Evolutionary conservation across 441 rosid genomes (phyloP), one percentile per base, ranked within the genome.

Genomic region (Corymbia calophylla): DNA sequence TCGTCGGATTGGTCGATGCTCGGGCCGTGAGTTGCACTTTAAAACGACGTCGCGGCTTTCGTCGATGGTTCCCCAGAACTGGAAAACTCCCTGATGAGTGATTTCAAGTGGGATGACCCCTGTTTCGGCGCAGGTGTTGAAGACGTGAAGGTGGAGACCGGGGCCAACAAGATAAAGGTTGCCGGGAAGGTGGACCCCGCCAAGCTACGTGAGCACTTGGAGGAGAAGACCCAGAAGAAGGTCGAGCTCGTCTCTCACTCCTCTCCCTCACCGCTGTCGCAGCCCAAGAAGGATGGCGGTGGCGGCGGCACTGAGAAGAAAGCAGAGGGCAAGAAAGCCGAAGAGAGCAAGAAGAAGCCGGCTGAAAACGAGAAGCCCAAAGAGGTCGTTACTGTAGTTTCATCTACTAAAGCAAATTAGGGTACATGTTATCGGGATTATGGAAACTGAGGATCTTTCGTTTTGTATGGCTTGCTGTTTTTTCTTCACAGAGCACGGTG

Each of bases 181-280:
- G 35, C 29, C 14, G 91, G 91, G 31, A 87, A 56, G 58, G 89
- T 87, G 73, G 91, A 90, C 62, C 89, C 91, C 21, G 53, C 87
- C 64, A 87, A 90, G 87, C 82, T 90, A 10, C 86, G 29, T 1
- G 64, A 90, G 82, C 9, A 31, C 87, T 21, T 90, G 87, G 91
- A 87, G 87, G 29, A 12, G 49, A 81, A 62, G 87, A 25, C 56
- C 25, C 18, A 62, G n/a, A 87, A 62, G 87, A 87, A 51, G 81
- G 84, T 90, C 21, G 91, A 87, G 89, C 80, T 90, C 81, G 87
- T 90, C 81, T 87, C 88, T 23, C 17, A 13, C 32, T 62, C 68
- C 29, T 29, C 84, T 44, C 84, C 84, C 49, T 27, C 87, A 14
- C 60, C 62, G 27, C 86, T 29, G 49, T 51, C 68, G 31, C 87